Conservation (phyloP, 2,329 filamentous ascomycete genomes). For the Tolypocladium inflatum region DNA sequence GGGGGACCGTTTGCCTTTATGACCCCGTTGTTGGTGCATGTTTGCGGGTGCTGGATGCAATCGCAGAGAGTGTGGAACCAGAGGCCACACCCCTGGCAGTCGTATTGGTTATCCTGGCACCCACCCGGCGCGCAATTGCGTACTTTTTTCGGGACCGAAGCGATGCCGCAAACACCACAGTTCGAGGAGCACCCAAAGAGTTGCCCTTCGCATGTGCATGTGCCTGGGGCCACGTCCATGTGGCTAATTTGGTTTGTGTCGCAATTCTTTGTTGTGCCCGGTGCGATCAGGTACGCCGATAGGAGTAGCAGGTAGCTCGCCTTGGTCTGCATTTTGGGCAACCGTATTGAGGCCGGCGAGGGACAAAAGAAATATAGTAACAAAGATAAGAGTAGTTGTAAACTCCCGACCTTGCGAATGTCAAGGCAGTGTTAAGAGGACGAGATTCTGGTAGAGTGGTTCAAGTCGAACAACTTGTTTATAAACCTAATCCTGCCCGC, state of each 20-base stretch:
- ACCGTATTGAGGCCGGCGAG: too few relatives aligned
- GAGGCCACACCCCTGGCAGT: constrained; percentile 5
- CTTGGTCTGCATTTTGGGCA: neutral
- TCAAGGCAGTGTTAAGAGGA: too few relatives aligned
- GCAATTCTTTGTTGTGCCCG: neutral
- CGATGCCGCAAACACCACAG: neutral
- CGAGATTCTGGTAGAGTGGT: too few relatives aligned
- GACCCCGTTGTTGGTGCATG: neutral
- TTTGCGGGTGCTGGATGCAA: constrained; percentile 1
- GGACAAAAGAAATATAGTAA: too few relatives aligned
- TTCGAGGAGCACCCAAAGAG: neutral
- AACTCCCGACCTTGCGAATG: too few relatives aligned
- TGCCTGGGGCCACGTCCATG: neutral
- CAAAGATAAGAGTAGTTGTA: too few relatives aligned
- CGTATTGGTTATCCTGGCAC: constrained; percentile 10
- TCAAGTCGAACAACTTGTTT: too few relatives aligned
- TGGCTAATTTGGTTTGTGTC: neutral
- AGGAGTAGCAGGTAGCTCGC: neutral
- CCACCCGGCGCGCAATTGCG: constrained; percentile 6
- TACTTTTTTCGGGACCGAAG: constrained; percentile 24
- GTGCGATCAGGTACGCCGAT: neutral
- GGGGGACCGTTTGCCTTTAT: neutral
- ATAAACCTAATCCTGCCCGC: too few relatives aligned
- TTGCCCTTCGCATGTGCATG: neutral
- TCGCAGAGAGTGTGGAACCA: constrained; percentile 6